phyloP scores from a whole-genome alignment of 441 rosid genomes.

The Flueggea neowawraea region DNA sequence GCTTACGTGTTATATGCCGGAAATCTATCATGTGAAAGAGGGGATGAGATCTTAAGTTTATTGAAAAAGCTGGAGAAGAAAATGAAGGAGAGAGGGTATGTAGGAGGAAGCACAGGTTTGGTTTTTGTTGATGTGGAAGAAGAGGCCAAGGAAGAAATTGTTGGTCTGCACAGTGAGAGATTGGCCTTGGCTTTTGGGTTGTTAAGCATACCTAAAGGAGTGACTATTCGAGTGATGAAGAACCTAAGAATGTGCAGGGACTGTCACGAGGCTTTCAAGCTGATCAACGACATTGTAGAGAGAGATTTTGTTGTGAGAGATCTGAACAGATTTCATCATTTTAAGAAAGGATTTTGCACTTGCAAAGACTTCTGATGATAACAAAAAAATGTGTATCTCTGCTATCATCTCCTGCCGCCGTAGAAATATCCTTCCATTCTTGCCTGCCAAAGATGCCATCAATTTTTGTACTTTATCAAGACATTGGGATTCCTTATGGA shows the following conservation, averaged over 20 bases:
- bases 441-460: too few species aligned
- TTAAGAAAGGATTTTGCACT: slow-evolving; percentile 59
- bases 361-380: slow-evolving; percentile 81
- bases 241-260: slow-evolving; percentile 76
- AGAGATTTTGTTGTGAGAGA: slow-evolving; percentile 69
- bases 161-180: slow-evolving; percentile 65
- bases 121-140: slow-evolving; percentile 51
- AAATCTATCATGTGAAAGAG: slow-evolving; percentile 38
- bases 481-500: too few species aligned
- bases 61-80: slow-evolving; percentile 48
- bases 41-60: slow-evolving; percentile 36
- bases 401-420: too few species aligned
- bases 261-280: slow-evolving; percentile 74
- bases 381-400: background rate
- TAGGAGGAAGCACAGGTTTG: slow-evolving; percentile 33
- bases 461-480: too few species aligned
- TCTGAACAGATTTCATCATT: slow-evolving; percentile 82
- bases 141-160: slow-evolving; percentile 32
- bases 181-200: slow-evolving; percentile 70
- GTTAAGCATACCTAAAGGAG: slow-evolving; percentile 45
- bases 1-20: slow-evolving; percentile 56
- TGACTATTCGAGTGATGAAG: slow-evolving; percentile 71
- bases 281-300: slow-evolving; percentile 61
- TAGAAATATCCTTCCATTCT: too few species aligned
- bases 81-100: slow-evolving; percentile 56